Base-by-base conservation (phyloP, 495 filamentous ascomycete species). In the Hypomontagnella submonticulosa region DNA sequence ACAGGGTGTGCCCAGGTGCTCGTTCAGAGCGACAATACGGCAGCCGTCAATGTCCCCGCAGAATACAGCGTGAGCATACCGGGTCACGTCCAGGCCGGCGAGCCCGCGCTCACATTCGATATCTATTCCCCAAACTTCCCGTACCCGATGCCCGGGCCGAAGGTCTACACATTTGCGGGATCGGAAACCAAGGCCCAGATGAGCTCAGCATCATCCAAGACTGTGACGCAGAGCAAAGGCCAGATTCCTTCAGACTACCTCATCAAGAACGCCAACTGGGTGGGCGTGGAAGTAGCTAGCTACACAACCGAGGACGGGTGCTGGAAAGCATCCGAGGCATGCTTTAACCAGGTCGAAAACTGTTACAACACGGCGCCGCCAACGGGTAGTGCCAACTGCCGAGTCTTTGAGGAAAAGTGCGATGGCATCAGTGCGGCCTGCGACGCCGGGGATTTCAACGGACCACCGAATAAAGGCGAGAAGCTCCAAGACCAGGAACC, bases 251-350 rank as follows among this genome's bases (percentile, higher is more conserved):
- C 67, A 0, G 71, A 75, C 43, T 90, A 85, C 71, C 76, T 89
- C 30, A 71, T 89, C 48, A 82, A 84, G 59, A 90, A 89, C 67
- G 88, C 77, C 36, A 90, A 92, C 74, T 92, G 89, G 90, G 90
- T 88, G 71, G 87, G 81, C 32, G 66, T 80, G 16, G 83, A 89
- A 63, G 75, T 90, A 0, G 73, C 84, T 0, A 57, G 55, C 7
- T 92, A 88, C 72, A 75, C 71, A 4, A 75, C 76, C 36, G 76
- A 85, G 61, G 55, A 63, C 10, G 81, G 83, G n/a, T 93, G 90
- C 79, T 90, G 83, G 83, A 71, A 72, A 15, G 59, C 81, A 6
- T 75, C 73, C 11, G 63, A 77, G 43, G 72, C 82, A 27, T 90
- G 89, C 78, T 92, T 77, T 75, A 57, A 69, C 40, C 89, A 92